Base-by-base conservation (phyloP, 192 early-diverging fungal genomes). In the Physocladia obscura region DNA sequence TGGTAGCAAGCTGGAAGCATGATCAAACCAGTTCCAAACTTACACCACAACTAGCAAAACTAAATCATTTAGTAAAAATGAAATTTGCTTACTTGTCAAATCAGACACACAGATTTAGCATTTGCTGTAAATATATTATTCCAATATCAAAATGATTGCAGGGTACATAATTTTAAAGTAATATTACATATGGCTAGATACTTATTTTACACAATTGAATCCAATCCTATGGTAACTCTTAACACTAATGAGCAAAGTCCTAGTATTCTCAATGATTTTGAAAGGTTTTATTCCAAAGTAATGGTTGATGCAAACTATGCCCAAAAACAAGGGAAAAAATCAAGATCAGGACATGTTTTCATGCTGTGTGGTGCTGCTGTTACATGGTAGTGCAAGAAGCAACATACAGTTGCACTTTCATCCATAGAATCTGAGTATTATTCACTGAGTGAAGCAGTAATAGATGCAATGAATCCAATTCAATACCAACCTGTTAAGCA, bases 341-440 rank as follows among this genome's bases (percentile, higher is more conserved):
- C 72, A 1, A 0, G 72, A 1, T 35, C 38, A 6, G 72, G 72
- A 1, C 52, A 60, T 38, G 52, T 73, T 24, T 70, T 74, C 55
- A 65, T 74, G 54, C 27, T 73, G 29, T 13, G 11, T 3, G 47
- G 47, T 59, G 71, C 34, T 29, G 71, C 69, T n/a, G 51, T 73
- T 5, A 62, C 32, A 2, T 74, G 69, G 69, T 39, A 1, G 2
- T 35, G 35, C 44, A 58, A 74, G 58, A 69, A 71, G 24, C 73
- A 74, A 57, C 5, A 34, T 2, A 30, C 62, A 17, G 55, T 74
- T 32, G 73, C 73, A 30, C 59, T 74, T 15, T 74, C 67, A 1
- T 60, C 73, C 1, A 74, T 71, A 29, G 73, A 74, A 76, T 39
- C 73, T 27, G 71, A 74, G 38, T 39, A 56, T 26, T 62, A 74